Evolutionary conservation across 106 monocot genomes (phyloP).

Genomic region (Dendrobium nobile): DNA sequence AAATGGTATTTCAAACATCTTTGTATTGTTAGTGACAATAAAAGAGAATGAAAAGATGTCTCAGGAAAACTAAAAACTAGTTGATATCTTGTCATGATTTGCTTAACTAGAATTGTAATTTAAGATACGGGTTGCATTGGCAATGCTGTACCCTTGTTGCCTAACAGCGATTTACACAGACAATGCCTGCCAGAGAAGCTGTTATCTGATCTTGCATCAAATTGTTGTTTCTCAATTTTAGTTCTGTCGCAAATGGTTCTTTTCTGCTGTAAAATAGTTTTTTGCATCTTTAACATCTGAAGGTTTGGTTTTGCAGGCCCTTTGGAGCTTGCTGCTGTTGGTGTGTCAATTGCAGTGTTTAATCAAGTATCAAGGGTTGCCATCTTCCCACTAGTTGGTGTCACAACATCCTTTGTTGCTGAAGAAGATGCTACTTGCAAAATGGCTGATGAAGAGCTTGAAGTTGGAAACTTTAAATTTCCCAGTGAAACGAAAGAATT

Average conservation of each 20-base stretch:
- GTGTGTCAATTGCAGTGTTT: slow-evolving; percentile 71
- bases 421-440: slow-evolving; percentile 60
- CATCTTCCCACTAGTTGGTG: slow-evolving; percentile 72
- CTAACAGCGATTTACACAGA: too few relatives aligned
- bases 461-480: slow-evolving; percentile 19
- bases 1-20: neutral
- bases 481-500: slow-evolving; percentile 47
- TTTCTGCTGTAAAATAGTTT: neutral
- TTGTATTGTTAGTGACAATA: neutral
- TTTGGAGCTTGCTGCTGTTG: slow-evolving; percentile 74
- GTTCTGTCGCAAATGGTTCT: too few relatives aligned
- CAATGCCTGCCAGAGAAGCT: too few relatives aligned
- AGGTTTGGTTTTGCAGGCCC: slow-evolving; percentile 30
- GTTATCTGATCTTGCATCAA: too few relatives aligned
- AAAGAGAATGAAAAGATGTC: neutral
- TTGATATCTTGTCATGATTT: neutral
- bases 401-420: slow-evolving; percentile 80
- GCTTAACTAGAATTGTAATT: too few relatives aligned
- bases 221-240: too few relatives aligned
- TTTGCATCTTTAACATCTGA: slow-evolving; percentile 8
- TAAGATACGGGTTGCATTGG: too few relatives aligned
- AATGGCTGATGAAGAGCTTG: slow-evolving; percentile 22
- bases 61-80: too few relatives aligned
- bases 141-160: too few relatives aligned
- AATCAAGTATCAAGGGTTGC: slow-evolving; percentile 71